Evolutionary conservation across 768 basidiomycete species (phyloP), one percentile per base, ranked within the genome.

Genomic region (Leccinum pellstonianum): DNA sequence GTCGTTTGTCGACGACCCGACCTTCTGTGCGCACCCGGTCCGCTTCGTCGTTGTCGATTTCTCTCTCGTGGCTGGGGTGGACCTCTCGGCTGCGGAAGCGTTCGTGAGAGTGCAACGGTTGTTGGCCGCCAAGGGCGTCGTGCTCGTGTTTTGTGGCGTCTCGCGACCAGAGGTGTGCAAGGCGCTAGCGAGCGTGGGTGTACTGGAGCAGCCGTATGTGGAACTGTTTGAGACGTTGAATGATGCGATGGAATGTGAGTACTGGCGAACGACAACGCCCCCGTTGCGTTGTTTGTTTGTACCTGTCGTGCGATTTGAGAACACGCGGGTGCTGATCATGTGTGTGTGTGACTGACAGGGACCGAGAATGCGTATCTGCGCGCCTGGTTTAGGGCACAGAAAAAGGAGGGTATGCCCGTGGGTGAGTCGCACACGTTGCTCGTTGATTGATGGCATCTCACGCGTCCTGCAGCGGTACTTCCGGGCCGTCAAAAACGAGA

Each of bases 61-160:
- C 33, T 77, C 88, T 33, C 84, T 93, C 33, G 95, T 94, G 1
- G 84, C 84, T 10, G 95, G 95, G 0, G 88, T 98, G 27, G 96
- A 99, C 73, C 88, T 97, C 83, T 95, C 92, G 0, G 86, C 95
- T 3, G 93, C 95, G 1, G 96, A 98, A 68, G 96, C 95, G 0
- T 93, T 98, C 64, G 91, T 98, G 41, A 84, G 96, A 10, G 82
- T 98, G 8, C 94, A 96, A 64, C 82, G 95, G 7, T 68, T 98
- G 9, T 77, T 98, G 29, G 78, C 83, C 5, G 83, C 84, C 3
- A 90, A 88, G 67, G 80, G 79, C n/a, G 88, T 98, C 56, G 82
- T 88, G 1, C 79, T 99, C 21, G 92, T 98, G 21, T 85, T 99
- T 59, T 98, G 95, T 70, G 96, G 96, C 0, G 83, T 91, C 52